A percentile compares a stretch with the other conserved stretches of the same genome.
Evolutionary conservation across 306 rosid species (phyloP).

Genomic region (Begonia loranthoides): DNA sequence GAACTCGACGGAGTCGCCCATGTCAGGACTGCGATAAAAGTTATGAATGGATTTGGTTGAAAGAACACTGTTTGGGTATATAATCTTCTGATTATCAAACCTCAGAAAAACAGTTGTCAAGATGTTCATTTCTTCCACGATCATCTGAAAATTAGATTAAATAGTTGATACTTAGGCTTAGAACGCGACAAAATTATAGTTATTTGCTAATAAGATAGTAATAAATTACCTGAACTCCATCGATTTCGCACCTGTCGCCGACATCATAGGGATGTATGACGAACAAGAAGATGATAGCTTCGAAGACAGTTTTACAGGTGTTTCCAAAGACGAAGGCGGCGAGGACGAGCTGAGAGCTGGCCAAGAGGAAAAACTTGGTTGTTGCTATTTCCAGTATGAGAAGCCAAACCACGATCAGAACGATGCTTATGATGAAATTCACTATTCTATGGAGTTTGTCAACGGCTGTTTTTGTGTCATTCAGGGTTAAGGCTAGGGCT

Average conservation of each 20-base stretch:
- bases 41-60: conserved; percentile 55
- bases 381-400: conserved; percentile 63
- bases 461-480: conserved; percentile 94
- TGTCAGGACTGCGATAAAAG: conserved; percentile 90
- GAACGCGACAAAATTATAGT: not conserved
- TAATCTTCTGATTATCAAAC: conserved; percentile 47
- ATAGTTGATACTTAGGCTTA: not conserved
- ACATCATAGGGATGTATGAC: conserved; percentile 93
- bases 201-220: not conserved
- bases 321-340: conserved; percentile 87
- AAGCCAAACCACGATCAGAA: conserved; percentile 53
- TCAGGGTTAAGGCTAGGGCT: conserved; percentile 85
- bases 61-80: conserved; percentile 60
- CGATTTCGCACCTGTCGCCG: conserved; percentile 93
- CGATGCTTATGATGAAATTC: conserved; percentile 42
- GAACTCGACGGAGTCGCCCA: conserved; percentile 73
- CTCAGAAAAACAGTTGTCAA: conserved; percentile 79
- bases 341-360: conserved; percentile 76
- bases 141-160: conserved; percentile 39
- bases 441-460: conserved; percentile 72
- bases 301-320: conserved; percentile 82
- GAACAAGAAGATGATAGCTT: conserved; percentile 70
- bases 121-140: conserved; percentile 97
- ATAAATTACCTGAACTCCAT: conserved; percentile 48
- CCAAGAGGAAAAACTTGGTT: conserved; percentile 45